phyloP scores from a whole-genome alignment of 2,329 filamentous ascomycete genomes.

The Talaromyces amestolkiae region DNA sequence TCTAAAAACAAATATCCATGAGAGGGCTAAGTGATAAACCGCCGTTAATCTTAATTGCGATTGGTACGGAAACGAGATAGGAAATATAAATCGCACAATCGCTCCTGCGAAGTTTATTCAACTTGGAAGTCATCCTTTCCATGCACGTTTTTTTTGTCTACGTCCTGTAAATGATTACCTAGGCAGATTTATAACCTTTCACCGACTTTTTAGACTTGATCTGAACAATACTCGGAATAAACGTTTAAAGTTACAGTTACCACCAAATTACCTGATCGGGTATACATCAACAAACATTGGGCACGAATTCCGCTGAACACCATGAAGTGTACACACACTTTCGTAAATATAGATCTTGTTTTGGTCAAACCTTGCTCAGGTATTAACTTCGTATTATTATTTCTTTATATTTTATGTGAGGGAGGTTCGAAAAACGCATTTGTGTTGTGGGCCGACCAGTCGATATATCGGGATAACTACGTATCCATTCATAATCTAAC shows the following conservation, averaged over 20 bases:
- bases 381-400: not conserved
- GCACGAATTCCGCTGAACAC: not conserved
- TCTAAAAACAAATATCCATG: conserved; percentile 2
- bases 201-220: not conserved
- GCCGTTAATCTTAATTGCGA: not conserved
- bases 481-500: not conserved
- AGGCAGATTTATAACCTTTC: not conserved
- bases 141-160: not conserved
- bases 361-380: not conserved
- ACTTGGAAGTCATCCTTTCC: not conserved
- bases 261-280: conserved; percentile 6
- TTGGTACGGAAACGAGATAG: not conserved
- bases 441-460: not conserved
- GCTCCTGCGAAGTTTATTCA: not conserved
- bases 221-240: not conserved
- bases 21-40: not conserved
- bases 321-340: not conserved
- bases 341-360: not conserved
- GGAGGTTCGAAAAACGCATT: not conserved
- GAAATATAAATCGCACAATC: not conserved
- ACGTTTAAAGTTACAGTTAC: not conserved
- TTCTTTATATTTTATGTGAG: not conserved
- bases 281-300: conserved; percentile 5
- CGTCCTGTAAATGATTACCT: not conserved
- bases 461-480: not conserved